Conservation (phyloP, 1,284 basidiomycete genomes). For the Leccinum angustisporum region DNA sequence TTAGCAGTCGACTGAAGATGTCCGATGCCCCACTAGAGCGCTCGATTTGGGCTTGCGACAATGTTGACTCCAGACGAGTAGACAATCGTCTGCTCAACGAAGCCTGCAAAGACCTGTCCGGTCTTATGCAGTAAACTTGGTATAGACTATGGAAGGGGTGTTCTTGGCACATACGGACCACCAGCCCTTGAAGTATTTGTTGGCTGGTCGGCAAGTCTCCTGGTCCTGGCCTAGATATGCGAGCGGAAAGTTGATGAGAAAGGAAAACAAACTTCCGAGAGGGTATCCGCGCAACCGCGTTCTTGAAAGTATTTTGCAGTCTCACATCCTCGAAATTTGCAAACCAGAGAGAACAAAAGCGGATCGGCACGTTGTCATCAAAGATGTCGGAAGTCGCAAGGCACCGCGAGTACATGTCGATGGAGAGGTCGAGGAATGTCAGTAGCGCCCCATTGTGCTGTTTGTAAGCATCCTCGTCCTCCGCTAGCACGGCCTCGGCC, state of each 20-base stretch:
- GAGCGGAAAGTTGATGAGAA: constrained; percentile 89
- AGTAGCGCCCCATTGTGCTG: constrained; percentile 60
- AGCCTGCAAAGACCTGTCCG: constrained; percentile 33
- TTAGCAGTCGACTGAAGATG: constrained; percentile 64
- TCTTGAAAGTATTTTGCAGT: constrained; percentile 52
- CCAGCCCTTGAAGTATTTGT: constrained; percentile 59
- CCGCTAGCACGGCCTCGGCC: constrained; percentile 40
- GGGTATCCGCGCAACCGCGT: constrained; percentile 64
- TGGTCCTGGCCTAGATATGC: constrained; percentile 55
- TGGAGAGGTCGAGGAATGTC: constrained; percentile 70
- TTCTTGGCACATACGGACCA: constrained; percentile 79
- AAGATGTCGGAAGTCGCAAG: constrained; percentile 68
- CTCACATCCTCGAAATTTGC: constrained; percentile 68
- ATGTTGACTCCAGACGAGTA: constrained; percentile 38
- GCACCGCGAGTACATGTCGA: constrained; percentile 82
- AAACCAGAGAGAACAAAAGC: constrained; percentile 91
- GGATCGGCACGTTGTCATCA: constrained; percentile 77
- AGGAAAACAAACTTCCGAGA: constrained; percentile 90
- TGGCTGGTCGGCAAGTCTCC: constrained; percentile 51
- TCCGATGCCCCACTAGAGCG: constrained; percentile 67
- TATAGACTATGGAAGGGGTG: constrained; percentile 96
- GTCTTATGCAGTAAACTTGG: constrained; percentile 77
- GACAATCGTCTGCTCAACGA: constrained; percentile 40
- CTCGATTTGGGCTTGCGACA: constrained; percentile 39
- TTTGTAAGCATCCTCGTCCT: constrained; percentile 62